Evolutionary conservation across 2,329 filamentous ascomycete species (phyloP).

Genomic region (Calonectria naviculata): DNA sequence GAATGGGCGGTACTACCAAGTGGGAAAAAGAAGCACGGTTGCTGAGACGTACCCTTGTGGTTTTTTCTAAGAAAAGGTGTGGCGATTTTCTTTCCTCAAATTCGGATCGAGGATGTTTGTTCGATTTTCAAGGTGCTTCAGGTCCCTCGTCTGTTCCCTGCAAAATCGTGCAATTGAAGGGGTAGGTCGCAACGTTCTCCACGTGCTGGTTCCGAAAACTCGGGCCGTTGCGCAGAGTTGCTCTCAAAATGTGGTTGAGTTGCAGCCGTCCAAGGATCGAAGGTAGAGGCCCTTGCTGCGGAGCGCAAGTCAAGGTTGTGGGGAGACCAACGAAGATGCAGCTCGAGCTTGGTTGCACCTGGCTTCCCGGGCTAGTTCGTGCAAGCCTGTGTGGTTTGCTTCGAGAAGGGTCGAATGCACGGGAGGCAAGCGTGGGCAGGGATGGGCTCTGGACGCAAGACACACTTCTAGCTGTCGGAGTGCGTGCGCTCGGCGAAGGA

Average conservation of each 20-base stretch:
- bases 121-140: neutral
- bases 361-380: conserved; percentile 32
- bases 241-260: conserved; percentile 29
- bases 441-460: conserved; percentile 33
- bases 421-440: conserved; percentile 25
- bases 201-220: conserved; percentile 36
- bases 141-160: conserved; percentile 16
- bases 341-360: conserved; percentile 27
- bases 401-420: conserved; percentile 27
- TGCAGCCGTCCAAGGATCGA: conserved; percentile 22
- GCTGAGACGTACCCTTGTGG: conserved; percentile 6
- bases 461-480: conserved; percentile 30
- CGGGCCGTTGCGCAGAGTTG: conserved; percentile 36
- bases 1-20: neutral
- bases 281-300: conserved; percentile 18
- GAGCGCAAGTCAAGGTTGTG: conserved; percentile 27
- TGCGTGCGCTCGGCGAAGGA: conserved; percentile 26
- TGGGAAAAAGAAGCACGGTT: conserved; percentile 1
- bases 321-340: conserved; percentile 27
- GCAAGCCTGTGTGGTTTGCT: conserved; percentile 25
- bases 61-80: too few species aligned
- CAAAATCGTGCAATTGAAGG: conserved; percentile 16
- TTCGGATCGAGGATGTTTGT: neutral
- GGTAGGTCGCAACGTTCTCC: conserved; percentile 34
- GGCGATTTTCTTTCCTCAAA: neutral